Evolutionary conservation across 441 rosid genomes (phyloP), one percentile per base, ranked within the genome.

Genomic region (Theobroma grandiflorum): DNA sequence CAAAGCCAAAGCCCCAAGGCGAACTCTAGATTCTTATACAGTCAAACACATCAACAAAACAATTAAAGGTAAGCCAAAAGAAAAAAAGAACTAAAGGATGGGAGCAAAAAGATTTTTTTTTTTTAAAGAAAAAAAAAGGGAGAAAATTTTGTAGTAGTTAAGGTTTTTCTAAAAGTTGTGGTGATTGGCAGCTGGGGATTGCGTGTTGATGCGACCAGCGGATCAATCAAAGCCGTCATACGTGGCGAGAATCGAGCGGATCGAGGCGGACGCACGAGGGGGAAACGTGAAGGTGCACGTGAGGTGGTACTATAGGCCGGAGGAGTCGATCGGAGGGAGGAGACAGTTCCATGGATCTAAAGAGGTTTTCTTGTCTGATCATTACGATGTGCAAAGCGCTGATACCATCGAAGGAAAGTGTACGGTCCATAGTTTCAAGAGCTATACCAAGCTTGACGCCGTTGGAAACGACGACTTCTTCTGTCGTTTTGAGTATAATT

Each of bases 291-390:
- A 87, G 87, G 85, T 94, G 26, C 90, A 88, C 22, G 95, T 94
- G 64, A 86, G 99, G 78, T 97, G 99, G 99, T 97, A 95, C 47
- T 97, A 97, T 81, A 91, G 99, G 7, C 99, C 99, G 63, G 99
- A 96, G 91, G 99, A 96, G 74, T 92, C 99, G 58, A 92, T 93
- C 80, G 98, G 98, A 37, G 99, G 99, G 53, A 87, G 99, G 82
- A 85, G 97, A 62, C 97, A 90, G 78, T 97, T 97, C 75, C 99
- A 97, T 70, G 99, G 99, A 66, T 93, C 98, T 12, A 95, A 95
- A 81, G 99, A 97, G 86, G 90, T 97, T 3, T 97, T 95, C 63
- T 89, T 94, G 55, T 97, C 98, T 3, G 98, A 97, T 80, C 99
- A 97, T 79, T 89, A 81, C 43, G 99, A 95, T 63, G 82, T 89